These are phyloP conservation scores for Cetradonia linearis DNA, from an alignment of 495 filamentous ascomycete genomes.

Conservation along the genomic window DNA sequence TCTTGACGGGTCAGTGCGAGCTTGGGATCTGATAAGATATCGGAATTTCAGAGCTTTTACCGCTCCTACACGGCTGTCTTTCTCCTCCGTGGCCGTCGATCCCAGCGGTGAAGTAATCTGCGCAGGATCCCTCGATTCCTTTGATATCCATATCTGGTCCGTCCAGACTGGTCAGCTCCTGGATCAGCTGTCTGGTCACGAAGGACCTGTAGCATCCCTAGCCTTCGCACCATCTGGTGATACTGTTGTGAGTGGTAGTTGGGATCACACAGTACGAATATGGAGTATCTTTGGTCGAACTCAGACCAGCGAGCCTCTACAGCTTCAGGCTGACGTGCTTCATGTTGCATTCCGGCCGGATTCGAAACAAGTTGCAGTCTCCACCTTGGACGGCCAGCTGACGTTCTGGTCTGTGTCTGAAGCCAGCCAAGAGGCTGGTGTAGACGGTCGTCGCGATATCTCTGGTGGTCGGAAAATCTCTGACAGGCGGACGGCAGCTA, in stretches of 20 bases:
- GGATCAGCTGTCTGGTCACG: constrained; percentile 82
- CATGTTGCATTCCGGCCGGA: constrained; percentile 83
- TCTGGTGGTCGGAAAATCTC: constrained; percentile 81
- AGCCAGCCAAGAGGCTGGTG: constrained; percentile 65
- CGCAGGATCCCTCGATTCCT: constrained; percentile 87
- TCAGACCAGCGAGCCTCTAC: constrained; percentile 88
- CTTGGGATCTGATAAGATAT: constrained; percentile 94
- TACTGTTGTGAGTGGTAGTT: constrained; percentile 77
- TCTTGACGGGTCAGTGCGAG: constrained; percentile 83
- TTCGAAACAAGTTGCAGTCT: constrained; percentile 79
- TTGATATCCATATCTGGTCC: constrained; percentile 96
- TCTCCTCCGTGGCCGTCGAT: constrained; percentile 90
- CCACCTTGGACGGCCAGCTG: constrained; percentile 84
- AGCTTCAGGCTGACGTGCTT: constrained; percentile 80
- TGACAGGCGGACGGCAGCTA: constrained; percentile 84
- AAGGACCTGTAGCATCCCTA: constrained; percentile 80
- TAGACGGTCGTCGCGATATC: constrained; percentile 84
- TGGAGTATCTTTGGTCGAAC: constrained; percentile 92
- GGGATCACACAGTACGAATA: constrained; percentile 88
- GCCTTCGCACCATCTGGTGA: constrained; percentile 80
- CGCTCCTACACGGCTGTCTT: constrained; percentile 79
- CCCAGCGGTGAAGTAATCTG: constrained; percentile 92
- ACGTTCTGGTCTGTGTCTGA: constrained; percentile 91
- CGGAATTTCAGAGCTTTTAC: constrained; percentile 96
- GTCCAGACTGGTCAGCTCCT: constrained; percentile 95